Evolutionary conservation across 2,329 filamentous ascomycete genomes (phyloP), one percentile per base, ranked within the genome.

Genomic region (Tetracladium maxilliforme): DNA sequence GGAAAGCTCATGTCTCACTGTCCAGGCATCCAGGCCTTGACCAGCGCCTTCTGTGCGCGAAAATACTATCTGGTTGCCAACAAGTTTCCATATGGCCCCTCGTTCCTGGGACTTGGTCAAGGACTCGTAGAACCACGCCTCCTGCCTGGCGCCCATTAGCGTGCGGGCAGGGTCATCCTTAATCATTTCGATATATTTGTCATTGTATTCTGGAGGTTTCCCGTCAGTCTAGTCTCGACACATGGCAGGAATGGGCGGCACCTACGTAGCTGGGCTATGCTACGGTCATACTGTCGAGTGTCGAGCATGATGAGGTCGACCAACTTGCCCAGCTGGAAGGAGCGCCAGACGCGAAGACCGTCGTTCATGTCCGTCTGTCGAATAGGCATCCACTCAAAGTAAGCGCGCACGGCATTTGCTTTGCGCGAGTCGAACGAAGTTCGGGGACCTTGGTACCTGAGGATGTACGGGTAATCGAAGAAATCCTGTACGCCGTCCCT

Each of bases 51-150:
- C 45, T 14, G 73, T 45, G 6, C 59, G 58, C 6, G 65, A 70
- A 48, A 82, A 80, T 24, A 81, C 51, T 21, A 76, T 68, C 43
- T 82, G 77, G 14, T 71, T 76, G 7, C 77, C 77, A 21, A 84
- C 61, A 11, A 84, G 44, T 21, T 77, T 59, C 78, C 78, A 84
- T 2, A 64, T 60, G 1, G 76, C 70, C 14, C 70, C 70, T n/a
- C 76, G 64, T 10, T 64, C 39, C n/a, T 64, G 55, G 1, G 70
- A 75, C 24, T 61, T 44, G 6, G 56, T 58, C 6, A 80, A 51
- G 21, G 58, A 51, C 22, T 59, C 57, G 43, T 77, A 79, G 48
- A 81, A 74, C 79, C 79, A 84, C 36, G 68, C 65, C 46, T 84
- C 79, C 42, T 84, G 78, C 8, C 64, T 62, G 2, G 61, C 55